A percentile compares a stretch with the other conserved stretches of the same genome.
Conservation (phyloP, 257 asterid species). For the Avicennia marina region DNA sequence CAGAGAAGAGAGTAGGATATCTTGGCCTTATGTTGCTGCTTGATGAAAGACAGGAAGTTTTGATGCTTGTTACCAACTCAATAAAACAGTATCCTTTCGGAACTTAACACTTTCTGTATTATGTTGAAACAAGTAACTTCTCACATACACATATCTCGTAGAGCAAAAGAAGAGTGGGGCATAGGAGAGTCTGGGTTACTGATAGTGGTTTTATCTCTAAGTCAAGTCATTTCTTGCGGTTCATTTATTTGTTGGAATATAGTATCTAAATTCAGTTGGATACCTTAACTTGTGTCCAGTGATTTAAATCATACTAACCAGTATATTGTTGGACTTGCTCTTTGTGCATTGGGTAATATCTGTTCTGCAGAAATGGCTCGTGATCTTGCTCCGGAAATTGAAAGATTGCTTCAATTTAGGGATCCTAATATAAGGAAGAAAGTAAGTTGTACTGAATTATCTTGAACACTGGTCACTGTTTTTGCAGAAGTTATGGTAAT, state of each 20-base stretch:
- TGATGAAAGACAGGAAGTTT: constrained; percentile 99
- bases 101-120: constrained; percentile 12
- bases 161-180: neutral
- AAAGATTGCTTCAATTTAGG: constrained; percentile 86
- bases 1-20: constrained; percentile 98
- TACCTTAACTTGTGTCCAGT: constrained; percentile 62
- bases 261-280: constrained; percentile 17
- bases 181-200: constrained; percentile 5
- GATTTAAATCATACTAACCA: constrained; percentile 95
- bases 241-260: constrained; percentile 22
- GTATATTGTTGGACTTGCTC: constrained; percentile 98
- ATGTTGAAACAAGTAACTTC: constrained; percentile 14
- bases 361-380: constrained; percentile 99
- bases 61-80: constrained; percentile 97
- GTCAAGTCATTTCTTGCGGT: constrained; percentile 13
- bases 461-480: constrained; percentile 3
- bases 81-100: constrained; percentile 83
- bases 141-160: constrained; percentile 9
- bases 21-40: constrained; percentile 98
- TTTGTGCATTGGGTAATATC: constrained; percentile 95
- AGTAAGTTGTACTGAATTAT: constrained; percentile 42
- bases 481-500: neutral
- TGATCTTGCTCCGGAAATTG: constrained; percentile 98
- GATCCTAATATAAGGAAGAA: constrained; percentile 97
- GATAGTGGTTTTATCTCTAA: constrained; percentile 8